Conservation (phyloP, 768 basidiomycete genomes). For the Leccinum rimulosum region DNA sequence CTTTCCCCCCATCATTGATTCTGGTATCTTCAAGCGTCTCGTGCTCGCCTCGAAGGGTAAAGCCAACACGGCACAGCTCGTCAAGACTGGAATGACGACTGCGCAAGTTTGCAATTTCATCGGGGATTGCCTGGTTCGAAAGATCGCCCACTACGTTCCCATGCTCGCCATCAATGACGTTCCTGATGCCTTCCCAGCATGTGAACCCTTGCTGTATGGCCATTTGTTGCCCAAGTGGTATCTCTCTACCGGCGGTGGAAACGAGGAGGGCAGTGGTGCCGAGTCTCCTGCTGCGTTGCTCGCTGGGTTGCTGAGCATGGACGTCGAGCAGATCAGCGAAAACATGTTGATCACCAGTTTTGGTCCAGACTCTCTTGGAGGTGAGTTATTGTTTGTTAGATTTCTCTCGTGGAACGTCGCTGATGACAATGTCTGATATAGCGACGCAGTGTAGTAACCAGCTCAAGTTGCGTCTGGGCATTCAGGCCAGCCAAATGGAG, state of each 20-base stretch:
- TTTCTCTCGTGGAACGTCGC: too few relatives aligned
- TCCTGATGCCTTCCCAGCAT: constrained; percentile 25
- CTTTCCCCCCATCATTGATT: constrained; percentile 35
- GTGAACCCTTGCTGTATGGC: constrained; percentile 27
- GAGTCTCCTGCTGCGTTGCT: constrained; percentile 29
- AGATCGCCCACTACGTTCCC: constrained; percentile 30
- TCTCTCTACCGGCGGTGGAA: constrained; percentile 14
- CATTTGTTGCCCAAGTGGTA: constrained; percentile 25
- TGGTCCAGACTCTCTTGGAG: constrained; percentile 25
- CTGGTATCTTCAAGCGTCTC: constrained; percentile 34
- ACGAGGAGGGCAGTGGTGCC: constrained; percentile 8
- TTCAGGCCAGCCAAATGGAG: constrained; percentile 26
- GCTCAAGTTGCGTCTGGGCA: constrained; percentile 26
- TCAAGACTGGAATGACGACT: constrained; percentile 33
- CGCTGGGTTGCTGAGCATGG: constrained; percentile 23
- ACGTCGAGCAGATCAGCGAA: constrained; percentile 28
- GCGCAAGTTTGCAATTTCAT: constrained; percentile 33
- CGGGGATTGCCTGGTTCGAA: constrained; percentile 29
- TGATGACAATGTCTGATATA: background rate
- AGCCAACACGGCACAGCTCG: constrained; percentile 29
- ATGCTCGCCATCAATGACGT: constrained; percentile 26
- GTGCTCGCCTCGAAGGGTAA: constrained; percentile 26
- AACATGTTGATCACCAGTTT: constrained; percentile 31
- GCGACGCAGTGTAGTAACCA: constrained; percentile 32
- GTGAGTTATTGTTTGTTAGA: constrained; percentile 6